Base-by-base conservation (phyloP, 164 flowering plant genomes). In the Chimonanthus salicifolius region DNA sequence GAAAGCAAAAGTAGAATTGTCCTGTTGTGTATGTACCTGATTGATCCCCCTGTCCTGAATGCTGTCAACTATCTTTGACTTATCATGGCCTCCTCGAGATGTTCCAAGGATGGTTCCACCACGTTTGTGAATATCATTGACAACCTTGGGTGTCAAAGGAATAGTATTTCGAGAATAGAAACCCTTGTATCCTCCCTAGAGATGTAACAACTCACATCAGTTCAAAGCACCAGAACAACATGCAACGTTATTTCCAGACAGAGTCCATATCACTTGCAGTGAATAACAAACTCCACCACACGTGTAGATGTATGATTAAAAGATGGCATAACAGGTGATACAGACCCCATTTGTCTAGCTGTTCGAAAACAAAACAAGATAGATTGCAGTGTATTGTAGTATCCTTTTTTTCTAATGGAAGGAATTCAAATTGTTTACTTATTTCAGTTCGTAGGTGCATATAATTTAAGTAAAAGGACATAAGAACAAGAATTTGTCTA, bases 31-130 rank as follows among this genome's bases (percentile, higher is more conserved):
- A 70, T 70, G 48, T 9, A 89, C 97, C 92, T 91, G 92, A 84
- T 92, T 92, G 67, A 91, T 91, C 63, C 87, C 92, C 68, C 98
- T 89, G 80, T 92, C 93, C 79, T 92, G 90, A 84, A 92, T 92
- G 85, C 90, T 89, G 78, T 91, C 96, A 72, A 92, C 98, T 65
- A 92, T 92, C 83, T 92, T 91, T 64, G 74, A 71, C 47, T 85
- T 91, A 71, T 88, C 93, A 84, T 89, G 89, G 48, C 98, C 98
- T 16, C 98, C 98, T 49, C 96, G 84, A 70, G 98, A 91, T n/a
- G 96, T 89, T 47, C 93, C 90, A 74, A 92, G 79, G 69, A 88
- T 77, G 62, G 98, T 92, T 4, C 98, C 98, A 76, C 98, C 98
- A 67, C 93, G 94, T 71, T 92, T 92, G 71, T 92, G 98, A 77